Evolutionary conservation across 225 moss, liverwort and hornwort genomes (phyloP).

Genomic region (Asterella californica): DNA sequence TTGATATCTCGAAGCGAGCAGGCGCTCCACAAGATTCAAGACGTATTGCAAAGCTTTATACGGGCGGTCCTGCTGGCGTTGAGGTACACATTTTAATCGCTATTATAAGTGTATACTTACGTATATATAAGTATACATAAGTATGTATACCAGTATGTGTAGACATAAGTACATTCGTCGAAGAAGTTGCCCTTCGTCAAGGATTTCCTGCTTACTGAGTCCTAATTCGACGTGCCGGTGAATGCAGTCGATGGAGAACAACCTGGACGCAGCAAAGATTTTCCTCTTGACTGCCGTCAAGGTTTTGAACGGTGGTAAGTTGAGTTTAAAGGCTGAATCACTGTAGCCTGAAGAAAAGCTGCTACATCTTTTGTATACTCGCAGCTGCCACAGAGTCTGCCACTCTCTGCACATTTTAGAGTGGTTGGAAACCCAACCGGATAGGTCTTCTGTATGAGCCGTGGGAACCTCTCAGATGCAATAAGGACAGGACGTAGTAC

Average conservation of each 20-base stretch:
- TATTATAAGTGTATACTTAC: no score
- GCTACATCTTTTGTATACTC: not conserved
- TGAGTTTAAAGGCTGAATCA: not conserved
- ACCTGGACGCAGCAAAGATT: conserved; percentile 31
- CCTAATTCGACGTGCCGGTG: not conserved
- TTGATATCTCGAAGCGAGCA: conserved; percentile 1
- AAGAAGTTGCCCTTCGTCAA: no score
- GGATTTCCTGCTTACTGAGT: not conserved
- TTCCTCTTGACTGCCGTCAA: conserved; percentile 30
- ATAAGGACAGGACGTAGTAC: no score
- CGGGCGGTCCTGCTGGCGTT: conserved; percentile 25
- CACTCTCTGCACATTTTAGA: not conserved
- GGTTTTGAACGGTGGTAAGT: conserved; percentile 17
- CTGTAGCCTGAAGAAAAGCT: not conserved
- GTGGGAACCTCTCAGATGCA: no score
- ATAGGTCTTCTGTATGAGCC: no score
- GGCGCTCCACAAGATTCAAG: not conserved
- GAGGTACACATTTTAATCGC: conserved; percentile 28
- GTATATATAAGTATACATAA: no score
- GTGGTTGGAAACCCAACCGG: not conserved
- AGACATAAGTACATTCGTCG: no score
- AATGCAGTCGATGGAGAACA: conserved; percentile 32
- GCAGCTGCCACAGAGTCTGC: not conserved
- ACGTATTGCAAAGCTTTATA: conserved; percentile 30
- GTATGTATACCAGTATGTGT: no score